Conservation (phyloP, 2,329 filamentous ascomycete species). For the Ambrosiella xylebori region DNA sequence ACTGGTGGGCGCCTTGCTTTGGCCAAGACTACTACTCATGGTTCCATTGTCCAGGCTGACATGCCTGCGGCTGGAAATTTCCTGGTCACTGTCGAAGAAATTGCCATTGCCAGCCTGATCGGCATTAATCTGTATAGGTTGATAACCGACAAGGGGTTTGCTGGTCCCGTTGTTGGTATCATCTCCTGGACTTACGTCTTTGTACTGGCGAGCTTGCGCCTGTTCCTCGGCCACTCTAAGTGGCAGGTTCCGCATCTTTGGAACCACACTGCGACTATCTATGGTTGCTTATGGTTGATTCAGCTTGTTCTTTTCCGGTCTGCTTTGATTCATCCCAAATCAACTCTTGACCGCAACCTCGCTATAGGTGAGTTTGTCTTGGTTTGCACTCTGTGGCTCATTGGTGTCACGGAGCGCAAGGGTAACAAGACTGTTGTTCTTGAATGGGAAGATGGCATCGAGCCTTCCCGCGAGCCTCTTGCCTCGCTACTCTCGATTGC, state of each 20-base stretch:
- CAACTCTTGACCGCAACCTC: constrained; percentile 43
- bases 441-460: constrained; percentile 75
- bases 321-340: constrained; percentile 58
- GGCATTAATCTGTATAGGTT: constrained; percentile 50
- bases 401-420: constrained; percentile 69
- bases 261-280: constrained; percentile 83
- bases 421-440: constrained; percentile 79
- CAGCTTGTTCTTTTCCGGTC: constrained; percentile 67
- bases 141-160: constrained; percentile 32
- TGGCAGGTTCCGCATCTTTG: constrained; percentile 59
- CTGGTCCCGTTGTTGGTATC: constrained; percentile 46
- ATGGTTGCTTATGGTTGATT: constrained; percentile 67
- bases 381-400: constrained; percentile 53
- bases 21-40: constrained; percentile 42
- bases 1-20: constrained; percentile 39
- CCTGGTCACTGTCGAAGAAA: constrained; percentile 55
- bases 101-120: constrained; percentile 56
- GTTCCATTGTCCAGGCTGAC: constrained; percentile 54
- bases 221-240: constrained; percentile 48
- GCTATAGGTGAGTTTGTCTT: constrained; percentile 59
- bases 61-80: constrained; percentile 56
- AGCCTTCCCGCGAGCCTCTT: constrained; percentile 71
- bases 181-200: constrained; percentile 69
- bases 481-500: constrained; percentile 77
- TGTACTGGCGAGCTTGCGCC: constrained; percentile 51